These are phyloP conservation scores for Triglochin maritima DNA, from an alignment of 106 monocot species.

Conservation along the genomic window DNA sequence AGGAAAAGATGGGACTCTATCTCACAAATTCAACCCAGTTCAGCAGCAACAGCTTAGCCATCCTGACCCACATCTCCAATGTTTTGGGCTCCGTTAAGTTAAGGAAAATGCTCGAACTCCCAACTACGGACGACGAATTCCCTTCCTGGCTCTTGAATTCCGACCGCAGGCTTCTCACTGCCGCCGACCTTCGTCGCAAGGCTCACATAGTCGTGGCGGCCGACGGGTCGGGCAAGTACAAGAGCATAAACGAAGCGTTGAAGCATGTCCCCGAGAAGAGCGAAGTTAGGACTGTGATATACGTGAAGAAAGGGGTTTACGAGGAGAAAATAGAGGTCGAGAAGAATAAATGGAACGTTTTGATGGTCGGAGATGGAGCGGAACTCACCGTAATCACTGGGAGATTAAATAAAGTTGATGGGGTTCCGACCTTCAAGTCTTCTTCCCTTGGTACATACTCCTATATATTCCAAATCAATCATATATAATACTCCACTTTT, in stretches of 20 bases:
- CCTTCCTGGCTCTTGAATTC: conserved; percentile 29
- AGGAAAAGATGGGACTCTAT: too few relatives aligned
- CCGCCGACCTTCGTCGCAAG: not conserved
- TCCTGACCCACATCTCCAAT: not conserved
- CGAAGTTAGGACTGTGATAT: conserved; percentile 40
- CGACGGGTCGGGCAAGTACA: conserved; percentile 70
- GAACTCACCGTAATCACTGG: conserved; percentile 48
- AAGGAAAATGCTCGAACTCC: not conserved
- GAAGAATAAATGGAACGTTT: conserved; percentile 67
- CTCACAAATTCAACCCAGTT: conserved; percentile 7
- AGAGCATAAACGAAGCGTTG: conserved; percentile 49
- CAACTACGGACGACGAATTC: conserved; percentile 3
- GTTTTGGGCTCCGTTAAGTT: not conserved
- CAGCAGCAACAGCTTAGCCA: conserved; percentile 3
- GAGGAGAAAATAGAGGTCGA: conserved; percentile 60
- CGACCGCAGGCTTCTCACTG: conserved; percentile 20
- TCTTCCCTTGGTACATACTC: conserved; percentile 53
- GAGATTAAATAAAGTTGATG: conserved; percentile 38
- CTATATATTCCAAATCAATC: too few relatives aligned
- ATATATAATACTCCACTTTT: too few relatives aligned
- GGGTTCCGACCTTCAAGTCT: conserved; percentile 49
- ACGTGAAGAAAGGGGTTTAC: conserved; percentile 66
- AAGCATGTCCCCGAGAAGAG: conserved; percentile 35
- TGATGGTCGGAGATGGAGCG: conserved; percentile 68
- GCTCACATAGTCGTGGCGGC: conserved; percentile 53